Conservation (phyloP, 2,329 filamentous ascomycete genomes). For the Phialocephala subalpina region DNA sequence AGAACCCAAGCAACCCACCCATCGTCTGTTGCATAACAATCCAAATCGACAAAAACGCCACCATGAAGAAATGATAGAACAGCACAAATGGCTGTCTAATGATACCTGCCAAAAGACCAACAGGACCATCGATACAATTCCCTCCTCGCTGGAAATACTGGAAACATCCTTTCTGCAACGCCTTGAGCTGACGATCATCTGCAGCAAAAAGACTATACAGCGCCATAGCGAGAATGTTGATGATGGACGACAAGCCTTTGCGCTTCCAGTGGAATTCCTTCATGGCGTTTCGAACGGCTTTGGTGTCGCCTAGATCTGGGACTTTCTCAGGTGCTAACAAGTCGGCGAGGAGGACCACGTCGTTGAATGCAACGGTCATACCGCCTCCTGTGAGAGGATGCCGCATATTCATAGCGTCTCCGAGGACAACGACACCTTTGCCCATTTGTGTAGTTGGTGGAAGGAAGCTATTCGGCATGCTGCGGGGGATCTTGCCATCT, state of each 20-base stretch:
- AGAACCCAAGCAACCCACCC: slow-evolving; percentile 56
- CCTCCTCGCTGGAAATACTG: slow-evolving; percentile 83
- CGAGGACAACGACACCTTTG: slow-evolving; percentile 81
- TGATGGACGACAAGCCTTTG: slow-evolving; percentile 83
- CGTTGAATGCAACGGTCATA: slow-evolving; percentile 97
- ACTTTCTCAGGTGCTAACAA: slow-evolving; percentile 76
- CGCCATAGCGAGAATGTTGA: slow-evolving; percentile 97
- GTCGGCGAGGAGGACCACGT: slow-evolving; percentile 79
- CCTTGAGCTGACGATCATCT: slow-evolving; percentile 76
- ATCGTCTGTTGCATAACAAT: slow-evolving; percentile 54
- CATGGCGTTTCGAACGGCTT: slow-evolving; percentile 70
- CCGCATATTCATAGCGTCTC: slow-evolving; percentile 99
- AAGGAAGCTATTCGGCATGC: slow-evolving; percentile 96
- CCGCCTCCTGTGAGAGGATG: slow-evolving; percentile 96
- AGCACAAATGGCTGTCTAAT: slow-evolving; percentile 80
- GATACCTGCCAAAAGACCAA: slow-evolving; percentile 82
- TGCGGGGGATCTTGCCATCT: slow-evolving; percentile 76
- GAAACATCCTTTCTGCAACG: slow-evolving; percentile 91
- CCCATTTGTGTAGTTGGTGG: slow-evolving; percentile 77
- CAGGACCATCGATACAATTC: slow-evolving; percentile 78
- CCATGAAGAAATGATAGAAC: slow-evolving; percentile 92
- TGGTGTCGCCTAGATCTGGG: slow-evolving; percentile 72
- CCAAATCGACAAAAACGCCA: slow-evolving; percentile 90
- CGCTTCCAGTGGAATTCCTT: slow-evolving; percentile 84
- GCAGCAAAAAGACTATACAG: slow-evolving; percentile 93